Percentiles rank a stretch among this genome's conserved stretches.
phyloP scores from a whole-genome alignment of 768 basidiomycete species.

The Calvatia gigantea region DNA sequence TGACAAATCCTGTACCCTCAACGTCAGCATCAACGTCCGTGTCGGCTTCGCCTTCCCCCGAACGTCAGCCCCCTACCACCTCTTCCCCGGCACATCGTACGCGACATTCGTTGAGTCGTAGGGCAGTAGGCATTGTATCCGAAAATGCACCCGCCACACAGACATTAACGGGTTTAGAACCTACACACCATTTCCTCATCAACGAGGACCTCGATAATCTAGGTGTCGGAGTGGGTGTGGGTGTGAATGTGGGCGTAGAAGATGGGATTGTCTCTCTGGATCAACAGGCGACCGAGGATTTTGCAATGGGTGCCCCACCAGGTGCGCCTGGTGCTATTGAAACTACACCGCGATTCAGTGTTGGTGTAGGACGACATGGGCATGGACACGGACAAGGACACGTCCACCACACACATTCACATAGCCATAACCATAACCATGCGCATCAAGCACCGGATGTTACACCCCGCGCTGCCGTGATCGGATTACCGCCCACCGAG shows the following conservation, averaged over 20 bases:
- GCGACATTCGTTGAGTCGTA: constrained; percentile 21
- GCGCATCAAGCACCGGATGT: constrained; percentile 45
- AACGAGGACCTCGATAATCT: constrained; percentile 28
- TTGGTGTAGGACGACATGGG: background rate
- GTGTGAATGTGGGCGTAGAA: constrained; percentile 56
- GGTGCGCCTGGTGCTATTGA: constrained; percentile 80
- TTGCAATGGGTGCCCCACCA: constrained; percentile 87
- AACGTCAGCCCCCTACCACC: constrained; percentile 19
- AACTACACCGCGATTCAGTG: constrained; percentile 12
- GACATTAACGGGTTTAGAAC: constrained; percentile 20
- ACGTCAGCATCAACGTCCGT: constrained; percentile 29
- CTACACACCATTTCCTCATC: constrained; percentile 38
- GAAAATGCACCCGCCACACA: constrained; percentile 28
- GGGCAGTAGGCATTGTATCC: constrained; percentile 38
- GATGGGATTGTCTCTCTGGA: constrained; percentile 76
- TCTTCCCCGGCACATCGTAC: constrained; percentile 18
- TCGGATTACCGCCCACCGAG: constrained; percentile 48
- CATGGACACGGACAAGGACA: constrained; percentile 22
- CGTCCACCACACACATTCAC: too few species aligned
- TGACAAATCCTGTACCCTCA: constrained; percentile 16
- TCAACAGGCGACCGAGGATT: constrained; percentile 67
- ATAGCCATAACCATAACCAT: constrained; percentile 19
- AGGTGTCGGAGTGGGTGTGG: constrained; percentile 24
- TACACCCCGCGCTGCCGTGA: constrained; percentile 60
- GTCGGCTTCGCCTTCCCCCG: constrained; percentile 28